Evolutionary conservation across 2,329 filamentous ascomycete species (phyloP).

Genomic region (Metarhizium robertsii): DNA sequence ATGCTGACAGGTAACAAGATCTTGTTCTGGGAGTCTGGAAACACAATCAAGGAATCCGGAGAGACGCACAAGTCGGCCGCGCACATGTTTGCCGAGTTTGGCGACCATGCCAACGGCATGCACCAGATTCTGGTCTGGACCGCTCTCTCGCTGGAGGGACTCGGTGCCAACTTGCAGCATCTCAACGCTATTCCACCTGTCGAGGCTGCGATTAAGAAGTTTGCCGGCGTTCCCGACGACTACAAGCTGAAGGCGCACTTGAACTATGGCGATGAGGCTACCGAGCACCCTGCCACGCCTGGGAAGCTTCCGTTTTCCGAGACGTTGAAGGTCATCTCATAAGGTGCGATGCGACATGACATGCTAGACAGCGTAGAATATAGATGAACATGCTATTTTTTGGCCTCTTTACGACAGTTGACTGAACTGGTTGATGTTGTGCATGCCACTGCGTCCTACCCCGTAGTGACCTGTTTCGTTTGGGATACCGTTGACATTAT

Average conservation of each 20-base stretch:
- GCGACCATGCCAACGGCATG: slow-evolving; percentile 70
- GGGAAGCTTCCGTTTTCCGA: slow-evolving; percentile 33
- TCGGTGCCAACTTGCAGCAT: slow-evolving; percentile 86
- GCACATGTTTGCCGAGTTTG: slow-evolving; percentile 72
- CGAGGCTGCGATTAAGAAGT: slow-evolving; percentile 57
- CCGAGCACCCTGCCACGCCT: slow-evolving; percentile 50
- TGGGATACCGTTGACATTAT: too few species aligned
- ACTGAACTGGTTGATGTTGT: too few species aligned
- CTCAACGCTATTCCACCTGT: slow-evolving; percentile 74
- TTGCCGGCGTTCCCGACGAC: slow-evolving; percentile 60
- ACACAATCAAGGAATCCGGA: slow-evolving; percentile 60
- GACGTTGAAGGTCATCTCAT: slow-evolving; percentile 9
- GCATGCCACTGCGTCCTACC: too few species aligned
- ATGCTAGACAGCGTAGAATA: too few species aligned
- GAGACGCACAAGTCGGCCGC: slow-evolving; percentile 61
- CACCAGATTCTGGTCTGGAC: slow-evolving; percentile 71
- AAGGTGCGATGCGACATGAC: neutral
- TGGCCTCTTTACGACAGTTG: too few species aligned
- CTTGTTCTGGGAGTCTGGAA: slow-evolving; percentile 51
- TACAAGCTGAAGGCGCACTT: slow-evolving; percentile 79
- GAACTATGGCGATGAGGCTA: slow-evolving; percentile 64
- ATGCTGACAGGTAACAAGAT: slow-evolving; percentile 68
- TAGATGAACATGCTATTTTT: too few species aligned
- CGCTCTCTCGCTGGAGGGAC: slow-evolving; percentile 71
- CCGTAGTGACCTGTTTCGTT: too few species aligned